Base-by-base conservation (phyloP, 352 stramenopile genomes). In the Globisporangium spiculum region DNA sequence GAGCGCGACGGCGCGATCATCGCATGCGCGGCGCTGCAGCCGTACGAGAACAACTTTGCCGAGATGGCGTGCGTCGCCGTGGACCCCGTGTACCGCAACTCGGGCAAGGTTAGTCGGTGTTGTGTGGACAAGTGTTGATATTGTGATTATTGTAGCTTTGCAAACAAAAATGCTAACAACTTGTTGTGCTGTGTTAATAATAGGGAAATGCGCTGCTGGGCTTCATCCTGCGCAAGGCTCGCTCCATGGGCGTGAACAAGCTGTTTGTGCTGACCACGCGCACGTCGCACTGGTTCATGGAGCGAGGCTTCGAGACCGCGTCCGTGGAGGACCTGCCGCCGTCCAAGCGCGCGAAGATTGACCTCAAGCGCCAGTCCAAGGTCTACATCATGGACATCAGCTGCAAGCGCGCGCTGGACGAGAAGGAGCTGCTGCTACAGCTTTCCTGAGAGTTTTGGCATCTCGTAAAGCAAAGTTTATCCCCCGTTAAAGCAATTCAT, bases 211-310 rank as follows among this genome's bases (percentile, higher is more conserved):
- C 90, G 6, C 71, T 98, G 78, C 80, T 98, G n/a, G 87, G 88
- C 14, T 98, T 96, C 62, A 80, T 98, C 27, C 86, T 98, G 60
- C 87, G 92, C 70, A 93, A 97, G 64, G 84, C 92, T 12, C 73
- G 90, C 26, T 80, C 87, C 3, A 92, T 93, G 77, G 86, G 88
- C 20, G 83, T 98, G 46, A 91, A 81, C 48, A 97, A 96, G 62
- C 79, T 99, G 9, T 99, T 99, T 68, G 97, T 99, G n/a, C 83
- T 99, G 48, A 98, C 94, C 30, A 99, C 97, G 27, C 92, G 97
- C 75, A 99, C 97, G 20, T 98, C 98, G 72, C 95, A 99, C 76
- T 99, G 96, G 96, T 99, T 99, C 76, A 77, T 99, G 63, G 97
- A 99, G 80, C 84, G 97, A 38, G 97, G 96, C 24, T 99, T 99